Evolutionary conservation across 164 flowering plant species (phyloP).

Genomic region (Kalanchoe fedtschenkoi): DNA sequence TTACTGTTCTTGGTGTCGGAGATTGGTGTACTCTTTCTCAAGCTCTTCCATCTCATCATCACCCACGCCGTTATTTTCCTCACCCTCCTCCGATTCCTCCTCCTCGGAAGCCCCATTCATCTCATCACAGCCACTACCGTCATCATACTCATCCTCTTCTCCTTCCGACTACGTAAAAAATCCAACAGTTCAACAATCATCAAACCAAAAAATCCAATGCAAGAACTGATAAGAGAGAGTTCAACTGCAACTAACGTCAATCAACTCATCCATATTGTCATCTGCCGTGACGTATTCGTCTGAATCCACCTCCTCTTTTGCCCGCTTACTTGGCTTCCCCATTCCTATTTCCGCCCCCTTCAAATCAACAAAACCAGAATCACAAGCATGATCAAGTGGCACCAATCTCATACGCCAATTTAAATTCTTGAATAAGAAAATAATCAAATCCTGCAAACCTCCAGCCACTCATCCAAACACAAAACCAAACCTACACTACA

Average conservation of each 20-base stretch:
- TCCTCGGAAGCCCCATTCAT: slow-evolving; percentile 16
- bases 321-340: background rate
- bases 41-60: slow-evolving; percentile 70
- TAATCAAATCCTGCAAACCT: too few relatives aligned
- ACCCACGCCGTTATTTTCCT: slow-evolving; percentile 10
- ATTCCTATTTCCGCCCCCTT: background rate
- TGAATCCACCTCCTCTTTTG: background rate
- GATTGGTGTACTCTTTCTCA: slow-evolving; percentile 54
- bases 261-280: background rate
- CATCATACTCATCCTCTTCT: too few relatives aligned
- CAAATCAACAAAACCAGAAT: background rate
- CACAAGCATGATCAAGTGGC: background rate
- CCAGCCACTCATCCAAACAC: too few relatives aligned
- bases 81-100: slow-evolving; percentile 14
- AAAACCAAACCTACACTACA: too few relatives aligned
- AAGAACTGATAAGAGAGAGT: background rate
- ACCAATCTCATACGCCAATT: too few relatives aligned
- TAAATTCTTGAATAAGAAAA: too few relatives aligned
- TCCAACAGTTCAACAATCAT: background rate
- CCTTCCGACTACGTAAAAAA: background rate
- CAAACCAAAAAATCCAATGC: background rate
- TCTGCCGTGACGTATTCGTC: background rate
- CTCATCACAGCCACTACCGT: slow-evolving; percentile 7
- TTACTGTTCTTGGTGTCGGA: slow-evolving; percentile 58
- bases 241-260: background rate